phyloP scores from a whole-genome alignment of 2,329 filamentous ascomycete species.

The Xylariaceae sp. region DNA sequence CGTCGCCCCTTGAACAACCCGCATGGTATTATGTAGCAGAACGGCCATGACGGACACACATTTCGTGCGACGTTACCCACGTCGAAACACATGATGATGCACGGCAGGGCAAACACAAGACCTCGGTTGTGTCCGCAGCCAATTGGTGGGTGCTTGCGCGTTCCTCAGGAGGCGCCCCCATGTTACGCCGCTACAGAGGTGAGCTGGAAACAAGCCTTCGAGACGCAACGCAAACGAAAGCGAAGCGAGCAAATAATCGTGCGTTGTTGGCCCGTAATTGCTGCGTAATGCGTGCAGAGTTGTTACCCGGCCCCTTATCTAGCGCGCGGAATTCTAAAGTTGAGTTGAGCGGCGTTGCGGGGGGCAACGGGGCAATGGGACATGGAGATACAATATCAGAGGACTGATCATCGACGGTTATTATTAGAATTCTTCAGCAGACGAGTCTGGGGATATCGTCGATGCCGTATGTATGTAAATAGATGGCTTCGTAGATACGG shows the following conservation, averaged over 20 bases:
- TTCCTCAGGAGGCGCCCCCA: slow-evolving; percentile 4
- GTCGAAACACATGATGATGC: slow-evolving; percentile 18
- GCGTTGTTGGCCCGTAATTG: slow-evolving; percentile 4
- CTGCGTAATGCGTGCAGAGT: slow-evolving; percentile 5
- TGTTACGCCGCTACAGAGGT: slow-evolving; percentile 19
- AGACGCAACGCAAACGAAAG: slow-evolving; percentile 15
- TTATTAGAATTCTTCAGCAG: too few relatives aligned
- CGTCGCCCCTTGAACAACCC: slow-evolving; percentile 18
- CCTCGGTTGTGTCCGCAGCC: slow-evolving; percentile 29
- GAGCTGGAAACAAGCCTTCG: background rate
- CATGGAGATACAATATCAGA: background rate
- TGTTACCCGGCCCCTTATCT: slow-evolving; percentile 23
- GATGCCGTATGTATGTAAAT: too few relatives aligned
- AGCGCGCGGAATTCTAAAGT: slow-evolving; percentile 1
- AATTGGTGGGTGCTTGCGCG: slow-evolving; percentile 26
- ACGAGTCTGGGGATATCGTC: too few relatives aligned
- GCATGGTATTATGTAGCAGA: slow-evolving; percentile 17
- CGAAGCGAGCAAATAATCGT: background rate
- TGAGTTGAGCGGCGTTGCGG: background rate
- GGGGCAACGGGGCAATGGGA: background rate
- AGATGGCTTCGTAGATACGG: too few relatives aligned
- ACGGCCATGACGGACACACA: slow-evolving; percentile 18
- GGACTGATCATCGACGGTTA: too few relatives aligned
- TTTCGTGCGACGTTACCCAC: slow-evolving; percentile 21
- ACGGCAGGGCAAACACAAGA: slow-evolving; percentile 23